Conservation (phyloP, 2,329 filamentous ascomycete genomes). For the Fusarium begoniae region DNA sequence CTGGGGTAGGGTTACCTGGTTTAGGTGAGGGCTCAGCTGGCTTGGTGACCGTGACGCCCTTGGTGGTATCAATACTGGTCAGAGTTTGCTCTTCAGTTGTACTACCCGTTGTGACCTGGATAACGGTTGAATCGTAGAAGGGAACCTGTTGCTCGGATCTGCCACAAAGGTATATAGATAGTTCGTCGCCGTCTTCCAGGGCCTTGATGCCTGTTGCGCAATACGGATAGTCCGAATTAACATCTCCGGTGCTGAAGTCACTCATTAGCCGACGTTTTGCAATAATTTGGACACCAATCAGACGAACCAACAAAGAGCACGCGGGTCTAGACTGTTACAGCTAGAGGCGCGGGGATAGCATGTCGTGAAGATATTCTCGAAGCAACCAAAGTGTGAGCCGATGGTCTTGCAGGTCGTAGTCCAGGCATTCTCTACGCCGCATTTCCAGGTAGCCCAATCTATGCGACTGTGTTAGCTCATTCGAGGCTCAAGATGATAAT, state of each 20-base stretch:
- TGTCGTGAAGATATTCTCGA: neutral
- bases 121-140: neutral
- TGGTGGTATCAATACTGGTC: neutral
- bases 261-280: rapidly evolving
- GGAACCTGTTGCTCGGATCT: neutral
- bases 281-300: neutral
- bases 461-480: neutral
- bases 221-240: neutral
- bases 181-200: neutral
- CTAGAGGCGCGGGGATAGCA: neutral
- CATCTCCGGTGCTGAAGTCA: neutral
- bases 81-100: neutral
- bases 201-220: neutral
- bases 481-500: rapidly evolving
- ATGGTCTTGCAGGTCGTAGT: neutral
- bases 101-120: neutral
- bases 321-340: neutral
- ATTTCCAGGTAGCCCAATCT: neutral
- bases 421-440: neutral
- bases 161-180: neutral
- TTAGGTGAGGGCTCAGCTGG: neutral
- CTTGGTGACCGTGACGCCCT: rapidly evolving
- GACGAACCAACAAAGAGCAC: neutral
- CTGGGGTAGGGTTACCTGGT: neutral
- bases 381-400: neutral